Base-by-base conservation (phyloP, 345 rosid species). In the Heritiera fomes region DNA sequence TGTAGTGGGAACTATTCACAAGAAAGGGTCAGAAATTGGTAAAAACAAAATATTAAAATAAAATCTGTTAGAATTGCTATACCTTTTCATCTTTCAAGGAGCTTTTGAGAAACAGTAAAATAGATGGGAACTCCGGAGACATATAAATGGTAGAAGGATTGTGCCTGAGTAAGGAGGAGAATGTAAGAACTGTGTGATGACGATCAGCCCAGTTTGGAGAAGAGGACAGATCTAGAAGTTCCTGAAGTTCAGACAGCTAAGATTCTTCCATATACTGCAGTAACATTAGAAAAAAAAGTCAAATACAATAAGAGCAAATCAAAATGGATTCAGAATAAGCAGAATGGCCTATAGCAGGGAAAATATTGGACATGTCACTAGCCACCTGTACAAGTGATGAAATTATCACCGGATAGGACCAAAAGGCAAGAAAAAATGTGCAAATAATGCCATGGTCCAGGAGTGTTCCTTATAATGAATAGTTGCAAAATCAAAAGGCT, bases 81-180 rank as follows among this genome's bases (percentile, higher is more conserved):
- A 94, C 98, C 99, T 94, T 91, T 80, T 94, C 99, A 80, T 96
- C 99, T 76, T 89, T 92, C 88, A 89, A 78, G 73, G 87, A 79
- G 81, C 78, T 74, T 87, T 92, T 88, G 49, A 96, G 90, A 79
- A 78, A 65, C 79, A 80, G 86, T 18, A 88, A 43, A 46, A 91
- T 81, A 49, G 92, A 87, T 62, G 89, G 71, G 81, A 85, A 91
- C 71, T 81, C 80, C n/a, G 86, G 84, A 43, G 88, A 89, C n/a
- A 58, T 75, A 72, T 82, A 76, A 58, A 91, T 55, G 40, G 84
- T 70, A 7, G 94, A 88, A 74, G 97, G 91, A 47, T 88, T 91
- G 83, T 94, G 90, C 84, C 88, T 89, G 45, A 96, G 86, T 82
- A 91, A 83, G 70, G 92, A 89, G 66, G 95, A 83, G 66, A 96